Evolutionary conservation across 1,284 basidiomycete species (phyloP), one percentile per base, ranked within the genome.

Genomic region (Porodaedalea pini): DNA sequence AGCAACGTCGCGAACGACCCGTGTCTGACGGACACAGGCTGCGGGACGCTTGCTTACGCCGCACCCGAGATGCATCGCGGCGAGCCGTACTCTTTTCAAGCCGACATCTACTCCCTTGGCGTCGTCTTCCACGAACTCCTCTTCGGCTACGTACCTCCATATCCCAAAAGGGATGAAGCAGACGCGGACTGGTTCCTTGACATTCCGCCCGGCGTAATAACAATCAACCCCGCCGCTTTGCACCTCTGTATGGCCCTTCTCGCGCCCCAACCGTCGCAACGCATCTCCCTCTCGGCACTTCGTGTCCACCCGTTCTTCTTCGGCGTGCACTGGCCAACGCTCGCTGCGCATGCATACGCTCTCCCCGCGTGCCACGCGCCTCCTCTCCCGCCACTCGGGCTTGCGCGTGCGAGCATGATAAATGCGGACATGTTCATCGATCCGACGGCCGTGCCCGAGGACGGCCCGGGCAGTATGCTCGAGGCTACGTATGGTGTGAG

Each of bases 61-160:
- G 81, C 83, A 11, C 78, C 83, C 2, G 84, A 86, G 67, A 79
- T 85, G 27, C 70, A 82, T 29, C 13, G 48, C 15, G 62, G 66
- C 21, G 52, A 61, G 13, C 59, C 58, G n/a, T 84, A 84, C 67
- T 77, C 77, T n/a, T 78, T 77, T 47, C 75, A 77, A 1, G 77
- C 80, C 43, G 80, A 82, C 66, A 81, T 77, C 71, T 82, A 80
- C 79, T 79, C 79, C 11, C 68, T 83, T n/a, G 82, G 81, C n/a
- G 80, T 84, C 37, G 73, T 86, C 57, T 65, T 86, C 72, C 81
- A 80, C 63, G 79, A 81, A 56, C 77, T 85, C 71, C 69, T 83
- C 3, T 80, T 77, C 59, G 82, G 81, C 17, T 56, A 57, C 56
- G 65, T 68, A 23, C 41, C 64, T 17, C 27, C 21, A 36, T 15